Evolutionary conservation across 129 eudicot species (phyloP).

Genomic region (Smallanthus sonchifolius): DNA sequence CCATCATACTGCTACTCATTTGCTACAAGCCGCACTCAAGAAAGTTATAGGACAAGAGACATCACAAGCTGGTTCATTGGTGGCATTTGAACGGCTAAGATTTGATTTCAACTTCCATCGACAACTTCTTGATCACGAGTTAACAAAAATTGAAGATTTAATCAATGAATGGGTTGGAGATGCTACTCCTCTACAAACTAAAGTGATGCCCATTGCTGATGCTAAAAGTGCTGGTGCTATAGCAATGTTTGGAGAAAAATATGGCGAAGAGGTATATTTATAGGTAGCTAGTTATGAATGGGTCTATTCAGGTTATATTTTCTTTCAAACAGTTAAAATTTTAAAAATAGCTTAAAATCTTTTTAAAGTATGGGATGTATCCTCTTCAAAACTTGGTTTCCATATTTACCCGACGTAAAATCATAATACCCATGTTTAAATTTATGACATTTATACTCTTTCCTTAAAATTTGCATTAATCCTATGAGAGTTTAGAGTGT

Average conservation of each 20-base stretch:
- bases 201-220: slow-evolving; percentile 71
- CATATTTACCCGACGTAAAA: neutral
- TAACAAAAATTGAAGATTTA: slow-evolving; percentile 64
- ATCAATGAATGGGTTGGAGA: slow-evolving; percentile 90
- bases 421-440: neutral
- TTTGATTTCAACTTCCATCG: slow-evolving; percentile 94
- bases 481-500: neutral
- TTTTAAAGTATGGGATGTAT: neutral
- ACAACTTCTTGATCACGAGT: slow-evolving; percentile 67
- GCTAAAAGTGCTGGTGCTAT: slow-evolving; percentile 95
- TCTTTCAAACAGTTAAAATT: neutral
- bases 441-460: neutral
- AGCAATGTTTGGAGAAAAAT: slow-evolving; percentile 99
- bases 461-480: neutral
- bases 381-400: neutral
- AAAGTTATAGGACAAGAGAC: slow-evolving; percentile 87
- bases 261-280: slow-evolving; percentile 70
- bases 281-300: neutral
- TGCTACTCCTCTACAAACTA: slow-evolving; percentile 64
- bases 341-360: no score
- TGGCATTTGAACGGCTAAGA: slow-evolving; percentile 95
- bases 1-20: slow-evolving; percentile 97
- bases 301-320: neutral
- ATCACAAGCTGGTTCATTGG: slow-evolving; percentile 98
- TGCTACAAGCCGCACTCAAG: slow-evolving; percentile 90